Evolutionary conservation across 2,329 filamentous ascomycete species (phyloP), one percentile per base, ranked within the genome.

Genomic region (Pestalotiopsis sp.): DNA sequence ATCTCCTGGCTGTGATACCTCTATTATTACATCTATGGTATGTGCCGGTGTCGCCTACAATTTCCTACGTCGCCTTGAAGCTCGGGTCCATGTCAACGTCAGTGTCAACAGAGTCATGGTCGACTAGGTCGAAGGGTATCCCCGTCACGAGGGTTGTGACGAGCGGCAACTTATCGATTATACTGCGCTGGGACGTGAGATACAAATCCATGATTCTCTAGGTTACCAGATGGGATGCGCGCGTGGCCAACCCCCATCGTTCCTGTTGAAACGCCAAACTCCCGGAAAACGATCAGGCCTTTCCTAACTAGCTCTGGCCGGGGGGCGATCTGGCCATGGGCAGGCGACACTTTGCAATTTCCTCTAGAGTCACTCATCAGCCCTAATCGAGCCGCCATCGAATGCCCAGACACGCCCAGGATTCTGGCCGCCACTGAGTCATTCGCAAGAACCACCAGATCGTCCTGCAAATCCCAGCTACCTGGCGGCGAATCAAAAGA

Each of bases 81-180:
- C 7, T 9, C 17, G 9, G 17, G 45, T 52, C 7, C 6, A 11
- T 20, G 45, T 52, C 45, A 9, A 23, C 45, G 45, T 52, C 45
- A 52, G 7, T 52, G 45, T 52, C 45, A 20, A 23, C 14, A 52
- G 17, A 9, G n/a, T 52, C 45, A 52, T 52, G 45, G 17, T 4
- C 41, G 41, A 49, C 41, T 17, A 5, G 41, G n/a, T 9, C 45
- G 20, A n/a, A 52, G 45, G 17, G 20, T 20, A 52, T n/a, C 45
- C 45, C n/a, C n/a, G 45, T n/a, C 45, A 52, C 45, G 45, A 52
- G 45, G 45, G 7, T 20, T n/a, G 45, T 52, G 45, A 20, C 45
- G 31, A 60, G 57, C 60, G 60, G 60, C 31, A 52, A 56, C 62
- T 65, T 65, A 65, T 65, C 62, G 62, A 65, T 65, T 65, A n/a